Conservation (phyloP, 1,284 basidiomycete genomes). For the Xerocomus amazonicus region DNA sequence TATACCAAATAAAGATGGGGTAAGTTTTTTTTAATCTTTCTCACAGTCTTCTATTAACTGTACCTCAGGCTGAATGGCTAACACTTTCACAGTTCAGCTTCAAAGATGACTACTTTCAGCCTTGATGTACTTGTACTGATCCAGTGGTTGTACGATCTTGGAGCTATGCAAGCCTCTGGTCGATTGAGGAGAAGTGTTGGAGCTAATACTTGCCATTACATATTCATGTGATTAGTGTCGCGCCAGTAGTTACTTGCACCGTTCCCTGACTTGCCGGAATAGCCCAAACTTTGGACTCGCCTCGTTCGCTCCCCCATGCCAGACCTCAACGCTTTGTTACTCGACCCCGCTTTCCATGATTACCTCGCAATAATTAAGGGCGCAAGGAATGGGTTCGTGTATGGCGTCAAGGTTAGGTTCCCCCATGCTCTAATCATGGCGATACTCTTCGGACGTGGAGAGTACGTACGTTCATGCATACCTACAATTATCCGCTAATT, state of each 20-base stretch:
- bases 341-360: conserved; percentile 82
- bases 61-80: conserved; percentile 39
- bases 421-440: conserved; percentile 99
- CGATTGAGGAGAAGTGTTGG: not conserved
- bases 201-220: too few species aligned
- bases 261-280: not conserved
- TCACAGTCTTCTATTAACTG: conserved; percentile 4
- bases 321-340: conserved; percentile 38
- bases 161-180: too few species aligned
- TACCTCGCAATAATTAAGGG: conserved; percentile 91
- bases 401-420: conserved; percentile 90
- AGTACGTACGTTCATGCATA: conserved; percentile 49
- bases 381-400: conserved; percentile 91
- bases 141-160: conserved; percentile 7
- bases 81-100: conserved; percentile 37
- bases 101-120: conserved; percentile 39
- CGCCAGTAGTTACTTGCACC: not conserved
- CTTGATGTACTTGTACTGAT: not conserved
- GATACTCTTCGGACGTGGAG: conserved; percentile 87
- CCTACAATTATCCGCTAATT: conserved; percentile 10
- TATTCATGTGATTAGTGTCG: conserved; percentile 27
- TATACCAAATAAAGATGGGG: conserved; percentile 32
- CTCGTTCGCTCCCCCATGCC: conserved; percentile 20
- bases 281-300: not conserved
- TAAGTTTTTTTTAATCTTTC: conserved; percentile 21